Evolutionary conservation across 768 basidiomycete species (phyloP).

Genomic region (Cubamyces sp.): DNA sequence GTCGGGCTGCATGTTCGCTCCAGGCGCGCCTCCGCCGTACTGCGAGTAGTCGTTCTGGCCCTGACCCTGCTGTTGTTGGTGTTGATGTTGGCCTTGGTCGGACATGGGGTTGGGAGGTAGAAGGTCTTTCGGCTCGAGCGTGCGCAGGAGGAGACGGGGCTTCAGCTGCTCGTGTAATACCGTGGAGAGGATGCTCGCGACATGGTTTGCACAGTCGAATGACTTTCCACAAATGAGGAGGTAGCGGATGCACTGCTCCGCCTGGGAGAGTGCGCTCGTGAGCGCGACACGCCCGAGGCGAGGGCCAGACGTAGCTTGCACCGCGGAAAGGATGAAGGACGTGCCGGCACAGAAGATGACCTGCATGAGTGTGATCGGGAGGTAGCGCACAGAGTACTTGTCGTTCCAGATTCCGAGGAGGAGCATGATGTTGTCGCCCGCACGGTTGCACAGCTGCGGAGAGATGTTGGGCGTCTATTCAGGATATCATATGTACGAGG

Average conservation of each 20-base stretch:
- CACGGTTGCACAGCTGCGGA: conserved; percentile 52
- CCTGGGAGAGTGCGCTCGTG: conserved; percentile 46
- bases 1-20: conserved; percentile 14
- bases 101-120: conserved; percentile 9
- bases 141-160: conserved; percentile 24
- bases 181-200: conserved; percentile 31
- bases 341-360: conserved; percentile 63
- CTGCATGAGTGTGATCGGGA: conserved; percentile 61
- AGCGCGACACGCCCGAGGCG: conserved; percentile 53
- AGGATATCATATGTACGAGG: background rate
- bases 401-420: conserved; percentile 51
- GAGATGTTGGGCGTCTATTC: background rate
- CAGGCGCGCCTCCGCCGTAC: conserved; percentile 11
- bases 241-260: conserved; percentile 52
- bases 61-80: conserved; percentile 1
- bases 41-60: conserved; percentile 10
- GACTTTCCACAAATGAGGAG: conserved; percentile 56
- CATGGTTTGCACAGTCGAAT: conserved; percentile 52
- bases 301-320: conserved; percentile 50
- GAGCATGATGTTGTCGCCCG: conserved; percentile 61
- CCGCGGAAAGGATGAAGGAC: conserved; percentile 56
- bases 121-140: conserved; percentile 22
- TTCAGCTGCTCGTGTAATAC: conserved; percentile 26
- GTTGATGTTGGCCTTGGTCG: background rate
- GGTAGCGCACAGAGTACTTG: conserved; percentile 59